phyloP scores from a whole-genome alignment of 768 basidiomycete genomes.

The Tephrocybe sp. region DNA sequence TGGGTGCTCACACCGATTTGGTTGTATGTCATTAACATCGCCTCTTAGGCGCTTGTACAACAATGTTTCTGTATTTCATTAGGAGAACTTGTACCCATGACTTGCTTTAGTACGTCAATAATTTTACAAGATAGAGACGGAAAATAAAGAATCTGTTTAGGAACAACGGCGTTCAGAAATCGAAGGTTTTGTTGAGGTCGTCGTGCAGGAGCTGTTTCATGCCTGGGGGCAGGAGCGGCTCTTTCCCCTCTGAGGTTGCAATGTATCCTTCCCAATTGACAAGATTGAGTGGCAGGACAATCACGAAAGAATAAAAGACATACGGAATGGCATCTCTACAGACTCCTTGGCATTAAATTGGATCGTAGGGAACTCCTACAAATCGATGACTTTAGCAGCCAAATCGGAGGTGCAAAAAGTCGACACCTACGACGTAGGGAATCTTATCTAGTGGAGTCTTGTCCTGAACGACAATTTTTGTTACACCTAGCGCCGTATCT shows the following conservation, averaged over 20 bases:
- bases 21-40: no score
- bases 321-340: conserved; percentile 98
- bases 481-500: conserved; percentile 93
- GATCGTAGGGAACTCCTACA: conserved; percentile 88
- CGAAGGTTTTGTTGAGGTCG: conserved; percentile 86
- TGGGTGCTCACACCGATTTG: not conserved
- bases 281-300: not conserved
- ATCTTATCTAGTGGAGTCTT: conserved; percentile 73
- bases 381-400: not conserved
- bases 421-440: conserved; percentile 61
- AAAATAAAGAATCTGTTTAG: not conserved
- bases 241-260: conserved; percentile 33
- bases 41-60: not conserved
- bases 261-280: conserved; percentile 43
- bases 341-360: conserved; percentile 83
- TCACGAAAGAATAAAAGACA: conserved; percentile 27
- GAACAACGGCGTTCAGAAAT: conserved; percentile 63
- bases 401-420: not conserved
- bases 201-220: conserved; percentile 86
- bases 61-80: not conserved
- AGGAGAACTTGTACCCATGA: not conserved
- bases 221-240: conserved; percentile 83
- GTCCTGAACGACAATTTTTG: conserved; percentile 79
- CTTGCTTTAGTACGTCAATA: not conserved
- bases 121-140: not conserved